Evolutionary conservation across 495 filamentous ascomycete species (phyloP).

Genomic region (Annulohypoxylon moriforme): DNA sequence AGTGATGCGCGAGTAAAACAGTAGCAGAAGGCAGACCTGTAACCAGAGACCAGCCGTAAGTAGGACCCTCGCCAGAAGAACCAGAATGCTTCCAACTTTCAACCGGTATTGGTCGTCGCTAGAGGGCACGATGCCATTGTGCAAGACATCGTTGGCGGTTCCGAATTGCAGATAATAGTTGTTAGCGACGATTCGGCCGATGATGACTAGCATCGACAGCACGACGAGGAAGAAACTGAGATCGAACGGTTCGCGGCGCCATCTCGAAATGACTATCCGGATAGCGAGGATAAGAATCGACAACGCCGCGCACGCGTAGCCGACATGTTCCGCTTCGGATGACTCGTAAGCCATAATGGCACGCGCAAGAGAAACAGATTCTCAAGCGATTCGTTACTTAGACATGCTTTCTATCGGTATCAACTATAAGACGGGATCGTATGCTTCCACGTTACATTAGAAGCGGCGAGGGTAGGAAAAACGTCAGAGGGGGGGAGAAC

Average conservation of each 20-base stretch:
- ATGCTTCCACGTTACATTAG: background rate
- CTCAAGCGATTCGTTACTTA: conserved; percentile 13
- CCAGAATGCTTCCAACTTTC: conserved; percentile 39
- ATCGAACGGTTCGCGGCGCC: conserved; percentile 45
- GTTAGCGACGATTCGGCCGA: conserved; percentile 37
- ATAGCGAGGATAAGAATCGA: conserved; percentile 33
- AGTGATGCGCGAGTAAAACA: conserved; percentile 56
- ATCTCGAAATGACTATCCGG: conserved; percentile 37
- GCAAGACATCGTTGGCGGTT: conserved; percentile 37
- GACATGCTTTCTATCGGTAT: conserved; percentile 8
- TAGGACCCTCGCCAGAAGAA: conserved; percentile 39
- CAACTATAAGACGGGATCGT: background rate
- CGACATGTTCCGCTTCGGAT: conserved; percentile 31
- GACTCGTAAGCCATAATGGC: conserved; percentile 30
- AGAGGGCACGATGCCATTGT: conserved; percentile 21
- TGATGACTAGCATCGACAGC: conserved; percentile 36
- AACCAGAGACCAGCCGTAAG: conserved; percentile 51
- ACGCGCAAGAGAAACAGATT: conserved; percentile 1
- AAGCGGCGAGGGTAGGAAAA: background rate
- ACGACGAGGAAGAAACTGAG: conserved; percentile 37
- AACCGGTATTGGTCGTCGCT: conserved; percentile 17
- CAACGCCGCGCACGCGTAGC: conserved; percentile 36
- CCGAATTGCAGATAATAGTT: conserved; percentile 38
- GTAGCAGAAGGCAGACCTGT: conserved; percentile 56
- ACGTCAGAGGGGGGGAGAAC: background rate